Conservation (phyloP, 164 flowering plant species). For the Pachysandra terminalis region DNA sequence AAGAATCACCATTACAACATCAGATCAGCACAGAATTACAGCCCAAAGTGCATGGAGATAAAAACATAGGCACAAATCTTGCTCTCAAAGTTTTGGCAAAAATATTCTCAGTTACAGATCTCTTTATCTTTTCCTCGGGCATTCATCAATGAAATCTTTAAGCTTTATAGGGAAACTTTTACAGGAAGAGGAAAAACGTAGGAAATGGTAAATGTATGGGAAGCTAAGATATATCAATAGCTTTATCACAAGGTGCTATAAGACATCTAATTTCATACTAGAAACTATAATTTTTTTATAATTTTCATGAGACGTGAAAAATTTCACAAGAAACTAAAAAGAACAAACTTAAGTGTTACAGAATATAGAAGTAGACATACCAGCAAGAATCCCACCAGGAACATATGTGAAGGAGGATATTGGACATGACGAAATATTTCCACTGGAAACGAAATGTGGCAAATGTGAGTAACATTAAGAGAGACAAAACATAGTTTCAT, state of each 20-base stretch:
- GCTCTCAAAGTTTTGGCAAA: not conserved
- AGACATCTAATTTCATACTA: not conserved
- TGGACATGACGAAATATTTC: conserved; percentile 59
- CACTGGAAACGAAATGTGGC: conserved; percentile 45
- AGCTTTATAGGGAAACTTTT: too few species aligned
- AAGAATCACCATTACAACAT: conserved; percentile 9
- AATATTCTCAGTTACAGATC: not conserved
- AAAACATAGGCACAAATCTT: not conserved
- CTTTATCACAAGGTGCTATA: not conserved
- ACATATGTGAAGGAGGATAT: conserved; percentile 41
- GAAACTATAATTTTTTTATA: not conserved
- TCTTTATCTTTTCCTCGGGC: not conserved
- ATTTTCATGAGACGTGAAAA: not conserved
- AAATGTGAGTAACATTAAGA: not conserved
- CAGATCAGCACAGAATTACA: conserved; percentile 1
- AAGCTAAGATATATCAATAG: not conserved
- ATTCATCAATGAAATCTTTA: not conserved
- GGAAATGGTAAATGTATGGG: not conserved
- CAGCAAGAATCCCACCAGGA: conserved; percentile 90
- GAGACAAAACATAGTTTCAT: not conserved
- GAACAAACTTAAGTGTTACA: not conserved
- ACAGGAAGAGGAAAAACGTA: not conserved
- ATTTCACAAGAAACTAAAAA: not conserved
- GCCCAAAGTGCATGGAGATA: not conserved
- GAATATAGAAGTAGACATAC: conserved; percentile 31